Conservation (phyloP, 345 rosid genomes). For the Moricandia arvensis region DNA sequence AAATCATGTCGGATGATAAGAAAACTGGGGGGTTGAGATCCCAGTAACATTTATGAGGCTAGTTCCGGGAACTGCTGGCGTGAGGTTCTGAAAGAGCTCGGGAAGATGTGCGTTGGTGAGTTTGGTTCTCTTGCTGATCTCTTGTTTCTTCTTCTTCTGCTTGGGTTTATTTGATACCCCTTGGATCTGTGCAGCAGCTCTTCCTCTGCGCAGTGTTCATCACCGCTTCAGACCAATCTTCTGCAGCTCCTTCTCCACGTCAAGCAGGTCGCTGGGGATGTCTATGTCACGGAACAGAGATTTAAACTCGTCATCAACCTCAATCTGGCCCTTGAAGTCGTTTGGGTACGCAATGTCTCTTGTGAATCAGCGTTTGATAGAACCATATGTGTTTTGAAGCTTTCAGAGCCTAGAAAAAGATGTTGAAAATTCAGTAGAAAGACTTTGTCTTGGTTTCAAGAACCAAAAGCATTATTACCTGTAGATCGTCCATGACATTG, state of each 20-base stretch:
- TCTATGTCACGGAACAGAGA: conserved; percentile 56
- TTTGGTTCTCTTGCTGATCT: conserved; percentile 80
- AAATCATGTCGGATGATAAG: background rate
- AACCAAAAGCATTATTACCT: conserved; percentile 47
- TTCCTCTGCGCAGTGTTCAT: conserved; percentile 72
- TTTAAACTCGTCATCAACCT: conserved; percentile 71
- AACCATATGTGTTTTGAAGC: conserved; percentile 65
- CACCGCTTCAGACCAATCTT: conserved; percentile 75
- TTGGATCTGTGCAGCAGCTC: conserved; percentile 68
- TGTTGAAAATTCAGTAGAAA: too few species aligned
- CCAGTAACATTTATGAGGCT: background rate
- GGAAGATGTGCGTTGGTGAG: conserved; percentile 84
- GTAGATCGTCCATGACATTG: conserved; percentile 74
- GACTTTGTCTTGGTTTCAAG: background rate
- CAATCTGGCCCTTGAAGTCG: conserved; percentile 61
- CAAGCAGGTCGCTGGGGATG: conserved; percentile 69
- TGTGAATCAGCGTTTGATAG: conserved; percentile 54
- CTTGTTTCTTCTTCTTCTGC: conserved; percentile 77
- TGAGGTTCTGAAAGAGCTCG: conserved; percentile 53
- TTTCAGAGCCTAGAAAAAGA: conserved; percentile 53
- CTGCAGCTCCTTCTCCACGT: conserved; percentile 73
- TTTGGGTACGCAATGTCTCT: conserved; percentile 80
- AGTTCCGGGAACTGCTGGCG: conserved; percentile 21
- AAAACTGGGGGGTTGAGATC: background rate
- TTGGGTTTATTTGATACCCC: conserved; percentile 53